Evolutionary conservation across 2,329 filamentous ascomycete species (phyloP), one percentile per base, ranked within the genome.

Genomic region (Alternaria rosae): DNA sequence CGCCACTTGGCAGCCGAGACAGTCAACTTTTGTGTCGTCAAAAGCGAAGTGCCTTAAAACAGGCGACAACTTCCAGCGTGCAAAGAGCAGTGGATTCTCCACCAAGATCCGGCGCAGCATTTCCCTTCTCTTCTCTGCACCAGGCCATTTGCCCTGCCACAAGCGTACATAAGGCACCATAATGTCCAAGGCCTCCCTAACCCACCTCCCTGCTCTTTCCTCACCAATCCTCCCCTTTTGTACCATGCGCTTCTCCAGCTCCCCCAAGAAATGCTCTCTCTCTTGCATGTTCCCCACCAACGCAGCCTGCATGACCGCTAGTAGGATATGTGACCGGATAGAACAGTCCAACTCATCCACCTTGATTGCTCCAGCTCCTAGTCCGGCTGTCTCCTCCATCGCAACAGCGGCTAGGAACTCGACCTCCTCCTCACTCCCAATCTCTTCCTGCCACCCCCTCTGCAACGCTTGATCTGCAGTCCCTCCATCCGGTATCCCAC

Each of bases 381-480:
- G 35, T 53, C 50, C 50, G 11, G 35, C 50, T 53, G 32, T 53
- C 35, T 53, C 50, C 35, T 53, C 50, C 35, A 53, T 42, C 23
- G 50, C 50, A 53, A 53, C 50, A 53, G 35, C 50, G 50, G 50
- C 32, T 53, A 53, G 50, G 50, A 53, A 53, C 50, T 53, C 50
- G 50, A 53, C 50, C 50, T 53, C 50, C 50, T 53, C 50, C 23
- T 53, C 50, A 53, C 50, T 42, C 35, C 50, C 50, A 53, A 53
- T 53, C 50, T 53, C 50, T 53, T 53, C 50, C 50, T 53, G 50
- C 50, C 50, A 53, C 35, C 50, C 50, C 23, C 50, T 53, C 50
- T 42, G 21, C n/a, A 42, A 28, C 23, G 50, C 50, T 53, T 53
- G 50, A 53, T 17, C 13, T 47, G n/a, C 44, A 47, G 44, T 47